These are phyloP conservation scores for Pythium utonaiense DNA, from an alignment of 352 stramenopile genomes.

Conservation along the genomic window DNA sequence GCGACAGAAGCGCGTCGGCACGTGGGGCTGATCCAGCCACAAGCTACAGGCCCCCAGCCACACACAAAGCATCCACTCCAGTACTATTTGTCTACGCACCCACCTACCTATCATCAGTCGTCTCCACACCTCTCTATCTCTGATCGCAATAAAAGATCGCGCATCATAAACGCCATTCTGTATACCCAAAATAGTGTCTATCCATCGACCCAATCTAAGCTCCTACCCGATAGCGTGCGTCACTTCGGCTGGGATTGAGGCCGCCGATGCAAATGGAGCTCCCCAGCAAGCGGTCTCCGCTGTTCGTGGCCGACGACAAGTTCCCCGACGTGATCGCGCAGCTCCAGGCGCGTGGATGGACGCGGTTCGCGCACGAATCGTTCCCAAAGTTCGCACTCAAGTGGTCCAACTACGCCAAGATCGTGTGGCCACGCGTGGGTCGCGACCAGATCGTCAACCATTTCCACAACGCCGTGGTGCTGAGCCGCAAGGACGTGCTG, in stretches of 20 bases:
- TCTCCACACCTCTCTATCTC: no score
- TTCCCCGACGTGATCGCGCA: slow-evolving; percentile 44
- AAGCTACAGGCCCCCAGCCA: background rate
- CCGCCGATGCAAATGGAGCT: background rate
- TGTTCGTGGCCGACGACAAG: slow-evolving; percentile 62
- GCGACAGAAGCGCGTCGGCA: slow-evolving; percentile 29
- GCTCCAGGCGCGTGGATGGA: slow-evolving; percentile 40
- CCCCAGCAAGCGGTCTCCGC: background rate
- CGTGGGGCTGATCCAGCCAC: slow-evolving; percentile 30
- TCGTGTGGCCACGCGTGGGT: slow-evolving; percentile 47
- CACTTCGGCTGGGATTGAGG: background rate
- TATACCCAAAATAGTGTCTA: background rate
- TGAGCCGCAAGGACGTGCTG: slow-evolving; percentile 64
- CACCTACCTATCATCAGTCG: no score
- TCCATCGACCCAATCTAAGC: background rate
- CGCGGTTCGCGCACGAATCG: slow-evolving; percentile 44
- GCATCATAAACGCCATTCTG: no score
- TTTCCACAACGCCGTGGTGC: slow-evolving; percentile 51
- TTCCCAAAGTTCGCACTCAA: slow-evolving; percentile 61
- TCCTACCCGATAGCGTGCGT: background rate
- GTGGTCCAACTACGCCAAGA: slow-evolving; percentile 69
- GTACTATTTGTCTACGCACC: background rate
- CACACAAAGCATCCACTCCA: background rate
- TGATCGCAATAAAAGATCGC: no score
- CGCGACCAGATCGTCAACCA: slow-evolving; percentile 60